A percentile compares a stretch with the other conserved stretches of the same genome.
Conservation (phyloP, 176 grass and related monocot genomes). For the Tuctoria greenei region DNA sequence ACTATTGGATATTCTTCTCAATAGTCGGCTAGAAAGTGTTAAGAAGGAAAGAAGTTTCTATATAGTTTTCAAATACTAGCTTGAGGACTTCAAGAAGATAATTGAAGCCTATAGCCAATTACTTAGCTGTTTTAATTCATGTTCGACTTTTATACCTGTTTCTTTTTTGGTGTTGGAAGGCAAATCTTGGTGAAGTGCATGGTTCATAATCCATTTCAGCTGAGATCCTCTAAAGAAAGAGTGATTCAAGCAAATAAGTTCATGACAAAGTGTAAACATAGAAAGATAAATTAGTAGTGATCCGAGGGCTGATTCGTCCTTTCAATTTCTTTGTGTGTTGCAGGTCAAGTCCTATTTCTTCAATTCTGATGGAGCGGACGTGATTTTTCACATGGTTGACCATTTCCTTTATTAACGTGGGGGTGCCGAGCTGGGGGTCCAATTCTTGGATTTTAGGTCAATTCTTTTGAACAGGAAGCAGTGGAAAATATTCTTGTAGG, state of each 20-base stretch:
- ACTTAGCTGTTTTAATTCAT: no score
- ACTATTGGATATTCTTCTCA: not conserved
- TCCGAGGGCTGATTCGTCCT: not conserved
- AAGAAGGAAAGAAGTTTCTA: no score
- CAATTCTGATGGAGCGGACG: slow-evolving; percentile 80
- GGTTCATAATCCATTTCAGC: not conserved
- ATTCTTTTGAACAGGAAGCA: not conserved
- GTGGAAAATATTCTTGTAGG: not conserved
- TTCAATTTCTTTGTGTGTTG: not conserved
- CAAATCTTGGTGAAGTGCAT: no score
- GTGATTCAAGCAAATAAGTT: not conserved
- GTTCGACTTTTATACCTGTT: no score
- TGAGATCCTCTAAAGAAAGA: not conserved
- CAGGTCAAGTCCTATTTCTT: slow-evolving; percentile 88
- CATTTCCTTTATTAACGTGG: slow-evolving; percentile 58
- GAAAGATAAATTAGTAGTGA: not conserved
- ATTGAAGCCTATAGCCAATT: not conserved
- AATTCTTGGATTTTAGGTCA: not conserved
- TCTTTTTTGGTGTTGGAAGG: no score
- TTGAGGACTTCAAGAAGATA: not conserved
- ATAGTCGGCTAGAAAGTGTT: no score
- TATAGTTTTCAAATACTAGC: not conserved
- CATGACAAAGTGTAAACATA: not conserved
- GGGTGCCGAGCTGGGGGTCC: not conserved
- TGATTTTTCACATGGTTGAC: slow-evolving; percentile 95